Conservation (phyloP, 768 basidiomycete genomes). For the Lyophyllum semitale region DNA sequence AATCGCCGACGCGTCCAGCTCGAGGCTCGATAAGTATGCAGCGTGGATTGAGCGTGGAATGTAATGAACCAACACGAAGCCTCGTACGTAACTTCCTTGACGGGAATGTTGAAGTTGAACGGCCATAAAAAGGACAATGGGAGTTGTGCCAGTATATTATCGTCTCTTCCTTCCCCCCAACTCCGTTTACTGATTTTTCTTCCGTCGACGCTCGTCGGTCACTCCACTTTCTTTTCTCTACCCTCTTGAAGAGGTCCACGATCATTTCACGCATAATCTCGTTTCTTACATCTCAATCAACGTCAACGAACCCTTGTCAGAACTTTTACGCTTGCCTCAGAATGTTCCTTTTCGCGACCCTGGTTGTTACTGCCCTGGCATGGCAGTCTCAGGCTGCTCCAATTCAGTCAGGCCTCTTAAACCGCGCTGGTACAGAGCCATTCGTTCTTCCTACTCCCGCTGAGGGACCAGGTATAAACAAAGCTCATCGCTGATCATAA, state of each 20-base stretch:
- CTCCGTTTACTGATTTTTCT: neutral
- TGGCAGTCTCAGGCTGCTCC: slow-evolving; percentile 10
- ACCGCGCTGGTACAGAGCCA: slow-evolving; percentile 12
- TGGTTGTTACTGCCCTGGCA: slow-evolving; percentile 7
- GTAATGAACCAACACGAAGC: neutral
- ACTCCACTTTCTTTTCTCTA: neutral
- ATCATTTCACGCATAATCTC: neutral
- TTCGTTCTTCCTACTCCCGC: slow-evolving; percentile 21
- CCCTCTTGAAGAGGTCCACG: slow-evolving; percentile 19
- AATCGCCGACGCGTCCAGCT: neutral
- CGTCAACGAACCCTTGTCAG: neutral
- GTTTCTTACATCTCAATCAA: neutral
- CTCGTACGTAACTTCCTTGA: neutral
- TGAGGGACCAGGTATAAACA: slow-evolving; percentile 18
- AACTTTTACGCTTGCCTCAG: slow-evolving; percentile 1
- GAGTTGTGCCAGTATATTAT: neutral
- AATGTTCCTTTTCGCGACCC: neutral
- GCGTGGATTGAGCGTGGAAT: neutral
- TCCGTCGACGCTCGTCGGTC: neutral
- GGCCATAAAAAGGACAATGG: slow-evolving; percentile 2
- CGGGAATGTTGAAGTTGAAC: neutral
- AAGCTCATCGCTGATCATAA: too few relatives aligned
- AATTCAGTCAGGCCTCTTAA: neutral
- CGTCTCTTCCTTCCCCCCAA: neutral
- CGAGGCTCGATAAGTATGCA: neutral